Evolutionary conservation across 2,329 filamentous ascomycete genomes (phyloP).

Genomic region (Cordyceps militaris): DNA sequence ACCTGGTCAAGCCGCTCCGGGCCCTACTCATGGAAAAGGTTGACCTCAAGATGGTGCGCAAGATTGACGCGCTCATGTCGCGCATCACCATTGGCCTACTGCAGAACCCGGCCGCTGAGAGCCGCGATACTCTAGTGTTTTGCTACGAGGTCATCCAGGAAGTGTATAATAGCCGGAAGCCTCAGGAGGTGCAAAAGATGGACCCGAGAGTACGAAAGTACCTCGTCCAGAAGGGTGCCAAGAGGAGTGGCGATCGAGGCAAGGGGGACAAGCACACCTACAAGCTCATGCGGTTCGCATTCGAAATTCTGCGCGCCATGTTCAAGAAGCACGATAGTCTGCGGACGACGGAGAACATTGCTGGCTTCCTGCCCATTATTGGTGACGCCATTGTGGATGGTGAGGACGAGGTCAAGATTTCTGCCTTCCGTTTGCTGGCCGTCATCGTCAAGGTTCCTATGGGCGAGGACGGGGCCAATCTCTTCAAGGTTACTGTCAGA

Average conservation of each 20-base stretch:
- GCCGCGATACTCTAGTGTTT: slow-evolving; percentile 80
- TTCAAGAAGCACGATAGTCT: slow-evolving; percentile 78
- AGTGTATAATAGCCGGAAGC: slow-evolving; percentile 61
- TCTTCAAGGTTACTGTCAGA: slow-evolving; percentile 71
- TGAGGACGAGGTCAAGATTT: slow-evolving; percentile 89
- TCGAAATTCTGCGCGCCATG: slow-evolving; percentile 81
- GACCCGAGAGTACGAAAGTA: slow-evolving; percentile 64
- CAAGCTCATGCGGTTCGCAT: slow-evolving; percentile 80
- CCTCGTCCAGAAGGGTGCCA: slow-evolving; percentile 71
- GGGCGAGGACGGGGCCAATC: slow-evolving; percentile 56
- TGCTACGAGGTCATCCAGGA: slow-evolving; percentile 92
- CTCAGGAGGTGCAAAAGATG: slow-evolving; percentile 44
- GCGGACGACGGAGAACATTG: slow-evolving; percentile 69
- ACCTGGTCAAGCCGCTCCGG: slow-evolving; percentile 72
- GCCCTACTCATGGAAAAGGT: slow-evolving; percentile 76
- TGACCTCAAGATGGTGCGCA: slow-evolving; percentile 72
- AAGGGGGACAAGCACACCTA: slow-evolving; percentile 72
- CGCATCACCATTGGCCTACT: slow-evolving; percentile 78
- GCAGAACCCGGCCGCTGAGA: slow-evolving; percentile 71
- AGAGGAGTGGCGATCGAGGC: slow-evolving; percentile 64
- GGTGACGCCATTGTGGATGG: slow-evolving; percentile 78
- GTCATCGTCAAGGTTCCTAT: slow-evolving; percentile 81
- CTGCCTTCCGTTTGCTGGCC: slow-evolving; percentile 76
- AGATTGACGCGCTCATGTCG: slow-evolving; percentile 82
- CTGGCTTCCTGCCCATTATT: slow-evolving; percentile 80